Evolutionary conservation across 2,329 filamentous ascomycete genomes (phyloP), one percentile per base, ranked within the genome.

Genomic region (Claviceps digitariae): DNA sequence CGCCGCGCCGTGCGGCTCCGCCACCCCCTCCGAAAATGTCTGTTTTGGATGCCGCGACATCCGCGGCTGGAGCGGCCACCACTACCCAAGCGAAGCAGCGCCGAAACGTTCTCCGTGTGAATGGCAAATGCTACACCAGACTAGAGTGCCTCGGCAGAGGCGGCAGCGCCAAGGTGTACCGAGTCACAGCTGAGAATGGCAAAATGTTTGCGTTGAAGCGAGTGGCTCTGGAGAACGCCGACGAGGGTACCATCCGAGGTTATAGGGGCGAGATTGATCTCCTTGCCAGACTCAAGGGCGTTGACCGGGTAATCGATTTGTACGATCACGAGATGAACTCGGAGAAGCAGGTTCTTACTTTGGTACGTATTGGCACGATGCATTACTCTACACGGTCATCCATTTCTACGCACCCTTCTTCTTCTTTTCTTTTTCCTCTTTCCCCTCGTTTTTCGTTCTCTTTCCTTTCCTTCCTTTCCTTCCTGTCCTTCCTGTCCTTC

Each of bases 181-280:
- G 90, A 47, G 93, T 98, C 36, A 95, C 95, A 74, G 91, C 93
- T 0, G 93, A 98, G 67, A 97, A 96, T 64, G 90, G 89, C 63
- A 94, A 90, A 66, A 88, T 95, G 69, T 90, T 95, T 68, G 93
- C 93, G 1, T 71, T 98, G 59, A 98, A 98, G 71, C 79, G 89
- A 49, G 93, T 98, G 25, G 88, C 91, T 51, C 76, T 97, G 8
- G 90, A 95, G 63, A 86, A 91, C 61, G 87, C 89, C 29, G 91
- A 98, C 63, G 88, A 93, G 59, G 74, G 77, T 25, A 87, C 88
- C 1, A 81, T 98, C 51, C 79, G 81, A 54, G 91, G 91, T 1
- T 97, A 87, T 73, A 93, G 94, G 67, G 91, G 91, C 52, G 93
- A 98, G 67, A 98, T 98, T 55, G 90, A 96, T 61, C 74, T 98